Conservation (phyloP, 1,284 basidiomycete genomes). For the Pterulicium gracile region DNA sequence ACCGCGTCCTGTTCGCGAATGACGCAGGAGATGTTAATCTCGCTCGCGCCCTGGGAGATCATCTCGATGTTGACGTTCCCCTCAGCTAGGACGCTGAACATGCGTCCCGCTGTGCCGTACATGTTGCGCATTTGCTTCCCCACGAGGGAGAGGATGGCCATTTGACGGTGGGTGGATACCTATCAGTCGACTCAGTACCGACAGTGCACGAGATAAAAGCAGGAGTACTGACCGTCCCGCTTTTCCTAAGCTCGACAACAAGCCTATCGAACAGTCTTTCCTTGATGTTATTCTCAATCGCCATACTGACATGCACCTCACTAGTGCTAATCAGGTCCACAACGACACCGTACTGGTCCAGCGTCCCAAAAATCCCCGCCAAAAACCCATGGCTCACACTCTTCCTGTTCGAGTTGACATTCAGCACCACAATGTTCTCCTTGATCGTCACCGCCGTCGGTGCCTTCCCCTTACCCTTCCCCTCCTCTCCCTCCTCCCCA, state of each 20-base stretch:
- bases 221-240: conserved; percentile 43
- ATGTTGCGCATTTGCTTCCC: conserved; percentile 92
- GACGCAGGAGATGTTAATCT: conserved; percentile 98
- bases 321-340: conserved; percentile 97
- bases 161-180: conserved; percentile 77
- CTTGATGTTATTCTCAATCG: conserved; percentile 54
- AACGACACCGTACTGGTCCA: conserved; percentile 89
- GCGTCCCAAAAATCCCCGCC: conserved; percentile 85
- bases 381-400: conserved; percentile 96
- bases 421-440: conserved; percentile 87
- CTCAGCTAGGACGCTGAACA: conserved; percentile 93
- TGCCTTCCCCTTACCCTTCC: conserved; percentile 8
- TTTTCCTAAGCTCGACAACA: conserved; percentile 66
- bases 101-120: conserved; percentile 91
- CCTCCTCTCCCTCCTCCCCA: neutral
- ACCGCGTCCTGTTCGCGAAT: conserved; percentile 81
- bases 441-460: conserved; percentile 99
- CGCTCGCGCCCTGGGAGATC: conserved; percentile 97
- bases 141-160: conserved; percentile 95
- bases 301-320: conserved; percentile 96
- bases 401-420: conserved; percentile 94
- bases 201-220: neutral
- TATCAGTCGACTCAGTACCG: conserved; percentile 19
- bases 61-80: conserved; percentile 98
- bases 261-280: conserved; percentile 65